A percentile compares a stretch with the other conserved stretches of the same genome.
These are phyloP conservation scores for Cytospora piceicola DNA, from an alignment of 2,329 filamentous ascomycete species.

Conservation along the genomic window DNA sequence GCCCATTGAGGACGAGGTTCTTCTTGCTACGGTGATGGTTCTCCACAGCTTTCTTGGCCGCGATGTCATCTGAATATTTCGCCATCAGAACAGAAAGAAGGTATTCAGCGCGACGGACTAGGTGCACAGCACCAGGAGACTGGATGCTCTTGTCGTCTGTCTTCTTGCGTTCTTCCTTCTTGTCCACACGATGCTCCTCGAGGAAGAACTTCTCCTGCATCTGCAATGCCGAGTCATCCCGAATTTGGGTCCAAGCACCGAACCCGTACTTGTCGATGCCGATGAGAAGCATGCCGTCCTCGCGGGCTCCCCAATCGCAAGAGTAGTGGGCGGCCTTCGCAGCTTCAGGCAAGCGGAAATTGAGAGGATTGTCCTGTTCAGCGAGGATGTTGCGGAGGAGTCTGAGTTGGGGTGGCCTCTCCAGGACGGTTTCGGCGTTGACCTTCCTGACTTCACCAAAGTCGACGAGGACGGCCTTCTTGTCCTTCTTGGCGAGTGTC, in stretches of 20 bases:
- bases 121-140: conserved; percentile 94
- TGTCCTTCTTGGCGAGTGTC: conserved; percentile 90
- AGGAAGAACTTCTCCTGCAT: conserved; percentile 92
- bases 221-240: conserved; percentile 85
- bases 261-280: conserved; percentile 94
- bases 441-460: conserved; percentile 91
- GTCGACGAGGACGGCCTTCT: conserved; percentile 95
- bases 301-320: conserved; percentile 87
- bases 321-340: conserved; percentile 91
- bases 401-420: conserved; percentile 86
- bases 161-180: conserved; percentile 89
- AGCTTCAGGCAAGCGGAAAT: conserved; percentile 87
- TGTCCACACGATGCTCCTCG: conserved; percentile 97
- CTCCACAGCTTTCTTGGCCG: conserved; percentile 78
- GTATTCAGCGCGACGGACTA: conserved; percentile 93
- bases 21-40: conserved; percentile 97
- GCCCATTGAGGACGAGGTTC: conserved; percentile 64
- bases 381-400: conserved; percentile 76
- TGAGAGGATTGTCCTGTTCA: conserved; percentile 70
- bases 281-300: conserved; percentile 96
- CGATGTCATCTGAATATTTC: conserved; percentile 76
- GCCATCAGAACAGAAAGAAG: conserved; percentile 90
- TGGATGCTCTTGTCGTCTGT: conserved; percentile 80
- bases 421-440: conserved; percentile 93
- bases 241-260: conserved; percentile 92